These are phyloP conservation scores for Spirogloea muscicola DNA, from an alignment of 139 green algal species.

Conservation along the genomic window DNA sequence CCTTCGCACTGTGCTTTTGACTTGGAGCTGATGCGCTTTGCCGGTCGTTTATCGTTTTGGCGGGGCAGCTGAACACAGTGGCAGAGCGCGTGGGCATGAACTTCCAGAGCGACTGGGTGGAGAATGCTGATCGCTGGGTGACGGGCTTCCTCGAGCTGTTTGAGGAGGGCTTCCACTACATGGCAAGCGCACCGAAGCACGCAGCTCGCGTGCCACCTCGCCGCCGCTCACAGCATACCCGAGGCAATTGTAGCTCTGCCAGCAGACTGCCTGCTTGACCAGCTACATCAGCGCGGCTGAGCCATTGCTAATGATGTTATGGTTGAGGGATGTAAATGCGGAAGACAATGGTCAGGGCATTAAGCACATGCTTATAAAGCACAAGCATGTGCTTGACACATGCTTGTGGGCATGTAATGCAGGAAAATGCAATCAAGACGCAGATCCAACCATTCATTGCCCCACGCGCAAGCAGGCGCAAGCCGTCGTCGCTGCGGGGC, in stretches of 20 bases:
- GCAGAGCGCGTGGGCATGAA: background rate
- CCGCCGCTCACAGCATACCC: background rate
- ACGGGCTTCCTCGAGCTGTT: conserved; percentile 31
- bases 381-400: background rate
- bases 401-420: background rate
- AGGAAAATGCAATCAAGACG: conserved; percentile 20
- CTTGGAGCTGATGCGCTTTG: background rate
- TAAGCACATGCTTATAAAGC: too few relatives aligned
- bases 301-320: too few relatives aligned
- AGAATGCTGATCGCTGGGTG: conserved; percentile 30
- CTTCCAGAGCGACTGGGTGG: conserved; percentile 23
- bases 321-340: too few relatives aligned
- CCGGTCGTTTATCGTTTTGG: too few relatives aligned
- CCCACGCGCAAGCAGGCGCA: too few relatives aligned
- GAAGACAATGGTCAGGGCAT: too few relatives aligned
- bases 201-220: too few relatives aligned
- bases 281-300: too few relatives aligned
- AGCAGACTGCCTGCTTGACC: too few relatives aligned
- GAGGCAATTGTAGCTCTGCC: background rate
- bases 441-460: too few relatives aligned
- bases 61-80: background rate
- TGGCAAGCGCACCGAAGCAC: background rate
- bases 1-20: background rate
- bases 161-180: conserved; percentile 27
- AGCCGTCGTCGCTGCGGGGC: too few relatives aligned